These are phyloP conservation scores for Hymenoscyphus repandus DNA, from an alignment of 2,329 filamentous ascomycete genomes.

Conservation along the genomic window DNA sequence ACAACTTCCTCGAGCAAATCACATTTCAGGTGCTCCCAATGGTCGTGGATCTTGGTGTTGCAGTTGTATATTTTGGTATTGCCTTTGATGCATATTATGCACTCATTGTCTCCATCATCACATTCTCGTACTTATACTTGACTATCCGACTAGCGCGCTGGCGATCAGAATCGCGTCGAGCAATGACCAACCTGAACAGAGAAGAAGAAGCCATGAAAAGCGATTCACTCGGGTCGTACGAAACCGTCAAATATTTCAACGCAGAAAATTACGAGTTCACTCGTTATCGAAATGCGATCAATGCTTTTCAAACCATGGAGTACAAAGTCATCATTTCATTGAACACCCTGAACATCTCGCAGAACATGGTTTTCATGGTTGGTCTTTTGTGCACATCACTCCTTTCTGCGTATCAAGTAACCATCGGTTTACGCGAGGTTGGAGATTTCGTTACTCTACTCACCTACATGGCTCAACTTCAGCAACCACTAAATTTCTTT, in stretches of 20 bases:
- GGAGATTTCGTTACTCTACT: constrained; percentile 70
- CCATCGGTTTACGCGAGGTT: constrained; percentile 56
- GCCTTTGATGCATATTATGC: constrained; percentile 85
- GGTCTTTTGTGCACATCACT: constrained; percentile 68
- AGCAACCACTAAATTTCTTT: constrained; percentile 79
- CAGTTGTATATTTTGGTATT: constrained; percentile 74
- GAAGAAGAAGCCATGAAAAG: constrained; percentile 98
- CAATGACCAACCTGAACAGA: constrained; percentile 91
- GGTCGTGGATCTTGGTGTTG: constrained; percentile 82
- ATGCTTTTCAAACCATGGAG: constrained; percentile 67
- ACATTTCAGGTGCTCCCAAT: constrained; percentile 95
- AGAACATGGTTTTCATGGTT: constrained; percentile 74
- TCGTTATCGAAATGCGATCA: constrained; percentile 66
- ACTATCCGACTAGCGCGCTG: constrained; percentile 95
- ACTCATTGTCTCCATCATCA: constrained; percentile 82
- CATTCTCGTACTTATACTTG: constrained; percentile 93
- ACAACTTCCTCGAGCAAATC: constrained; percentile 91
- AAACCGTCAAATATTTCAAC: constrained; percentile 90
- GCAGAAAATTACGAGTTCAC: constrained; percentile 74
- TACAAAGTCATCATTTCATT: constrained; percentile 72
- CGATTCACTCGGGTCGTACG: constrained; percentile 97
- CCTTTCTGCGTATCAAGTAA: constrained; percentile 73
- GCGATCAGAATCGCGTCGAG: constrained; percentile 80
- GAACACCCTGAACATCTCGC: constrained; percentile 75
- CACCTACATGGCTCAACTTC: constrained; percentile 74